Evolutionary conservation across 768 basidiomycete genomes (phyloP), one percentile per base, ranked within the genome.

Genomic region (Pleurotus salmoneostramineus): DNA sequence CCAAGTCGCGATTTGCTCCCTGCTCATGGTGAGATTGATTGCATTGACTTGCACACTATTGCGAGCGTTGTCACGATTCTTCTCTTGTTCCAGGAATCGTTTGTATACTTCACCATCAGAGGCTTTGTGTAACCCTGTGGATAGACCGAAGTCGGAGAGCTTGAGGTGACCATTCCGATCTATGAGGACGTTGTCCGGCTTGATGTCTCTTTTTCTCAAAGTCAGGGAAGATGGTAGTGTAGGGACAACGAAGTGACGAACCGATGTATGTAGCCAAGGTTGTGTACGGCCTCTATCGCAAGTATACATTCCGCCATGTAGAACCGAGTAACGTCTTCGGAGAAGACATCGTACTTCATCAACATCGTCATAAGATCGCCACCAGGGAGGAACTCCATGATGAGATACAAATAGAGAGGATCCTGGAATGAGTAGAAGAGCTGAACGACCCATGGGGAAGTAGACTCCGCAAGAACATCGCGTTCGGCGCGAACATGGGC

Each of bases 311-410:
- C 96, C 27, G 96, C 96, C 85, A 99, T 97, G 72, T 99, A 99
- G 74, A 99, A 98, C 58, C 96, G 88, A 33, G 94, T 95, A 37
- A 98, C 96, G 68, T 98, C 96, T 72, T 98, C 97, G 5, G 93
- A 93, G 76, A 98, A 98, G 6, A 96, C 91, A 71, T 98, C 96
- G 73, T 99, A 98, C 73, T 98, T 98, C 89, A 99, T 99, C 64
- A 99, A 78, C 96, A 98, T 99, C 10, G 97, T 98, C 96, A 99
- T 98, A 61, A 99, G 78, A 70, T 99, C 96, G n/a, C 96, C 96
- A 46, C 96, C 96, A 37, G 85, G 84, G 45, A 86, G 78, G 64
- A 83, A 83, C 62, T 82, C 82, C 96, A 99, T 99, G 77, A 99
- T 91, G 60, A 99, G 84, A 75, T 98, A 99, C 31, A 99, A 85